phyloP scores from a whole-genome alignment of 2,329 filamentous ascomycete genomes.

The Chlorencoelia australis region DNA sequence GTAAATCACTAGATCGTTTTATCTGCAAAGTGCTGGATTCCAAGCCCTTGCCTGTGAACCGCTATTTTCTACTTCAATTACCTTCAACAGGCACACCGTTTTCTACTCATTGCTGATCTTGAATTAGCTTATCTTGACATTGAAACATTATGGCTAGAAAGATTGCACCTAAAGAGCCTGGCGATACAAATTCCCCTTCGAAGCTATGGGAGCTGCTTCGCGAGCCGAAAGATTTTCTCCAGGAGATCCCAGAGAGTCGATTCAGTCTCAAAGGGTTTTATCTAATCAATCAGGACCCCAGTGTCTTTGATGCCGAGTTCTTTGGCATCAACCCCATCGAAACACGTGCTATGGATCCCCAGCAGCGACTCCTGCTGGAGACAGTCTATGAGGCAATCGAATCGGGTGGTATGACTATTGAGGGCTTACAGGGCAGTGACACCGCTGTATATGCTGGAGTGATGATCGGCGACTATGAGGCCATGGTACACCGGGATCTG shows the following conservation, averaged over 20 bases:
- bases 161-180: too few species aligned
- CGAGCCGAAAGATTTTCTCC: conserved; percentile 16
- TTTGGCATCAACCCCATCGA: conserved; percentile 2
- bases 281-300: neutral
- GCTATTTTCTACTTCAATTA: too few species aligned
- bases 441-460: conserved; percentile 36
- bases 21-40: too few species aligned
- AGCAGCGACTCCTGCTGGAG: conserved; percentile 1
- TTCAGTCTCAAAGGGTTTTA: conserved; percentile 43
- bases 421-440: neutral
- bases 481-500: neutral
- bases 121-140: too few species aligned
- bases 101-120: too few species aligned
- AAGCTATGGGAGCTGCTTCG: conserved; percentile 28
- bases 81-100: too few species aligned
- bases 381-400: conserved; percentile 3
- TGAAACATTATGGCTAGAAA: too few species aligned
- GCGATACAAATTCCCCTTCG: conserved; percentile 8
- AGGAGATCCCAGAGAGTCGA: conserved; percentile 22
- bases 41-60: too few species aligned
- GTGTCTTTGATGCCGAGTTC: neutral
- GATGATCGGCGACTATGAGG: conserved; percentile 22
- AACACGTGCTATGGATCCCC: neutral
- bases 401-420: neutral
- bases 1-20: too few species aligned